A percentile compares a stretch with the other conserved stretches of the same genome.
Conservation (phyloP, 257 asterid species). For the Gentiana dahurica region DNA sequence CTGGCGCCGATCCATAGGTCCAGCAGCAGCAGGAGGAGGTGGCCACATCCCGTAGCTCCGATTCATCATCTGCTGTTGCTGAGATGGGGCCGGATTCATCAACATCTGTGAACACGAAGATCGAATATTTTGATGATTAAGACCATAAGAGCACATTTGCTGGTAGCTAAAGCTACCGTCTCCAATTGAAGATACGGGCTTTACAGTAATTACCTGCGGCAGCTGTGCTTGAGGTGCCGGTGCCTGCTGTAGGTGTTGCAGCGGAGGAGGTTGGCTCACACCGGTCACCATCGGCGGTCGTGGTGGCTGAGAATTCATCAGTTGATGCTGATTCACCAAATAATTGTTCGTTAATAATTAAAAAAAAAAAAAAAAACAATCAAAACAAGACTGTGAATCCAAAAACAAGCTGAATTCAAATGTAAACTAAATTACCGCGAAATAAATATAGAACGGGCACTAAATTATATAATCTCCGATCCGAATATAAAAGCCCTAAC, state of each 20-base stretch:
- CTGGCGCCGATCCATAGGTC: constrained; percentile 23
- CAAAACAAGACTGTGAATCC: constrained; percentile 1
- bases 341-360: constrained; percentile 50
- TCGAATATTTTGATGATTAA: neutral
- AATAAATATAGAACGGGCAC: neutral
- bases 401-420: neutral
- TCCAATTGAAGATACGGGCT: neutral
- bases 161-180: neutral
- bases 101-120: constrained; percentile 29
- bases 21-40: constrained; percentile 24
- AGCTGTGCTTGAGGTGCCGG: constrained; percentile 17
- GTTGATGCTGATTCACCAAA: constrained; percentile 55
- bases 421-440: neutral
- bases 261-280: constrained; percentile 8
- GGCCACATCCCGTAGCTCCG: constrained; percentile 57
- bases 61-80: constrained; percentile 31
- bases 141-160: constrained; percentile 1
- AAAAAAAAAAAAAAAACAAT: neutral
- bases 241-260: constrained; percentile 12
- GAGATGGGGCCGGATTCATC: constrained; percentile 18
- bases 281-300: constrained; percentile 10
- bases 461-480: neutral
- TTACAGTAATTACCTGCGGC: constrained; percentile 17
- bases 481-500: neutral
- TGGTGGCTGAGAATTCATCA: constrained; percentile 14